These are phyloP conservation scores for Pistacia vera DNA, from an alignment of 345 rosid species.

Conservation along the genomic window DNA sequence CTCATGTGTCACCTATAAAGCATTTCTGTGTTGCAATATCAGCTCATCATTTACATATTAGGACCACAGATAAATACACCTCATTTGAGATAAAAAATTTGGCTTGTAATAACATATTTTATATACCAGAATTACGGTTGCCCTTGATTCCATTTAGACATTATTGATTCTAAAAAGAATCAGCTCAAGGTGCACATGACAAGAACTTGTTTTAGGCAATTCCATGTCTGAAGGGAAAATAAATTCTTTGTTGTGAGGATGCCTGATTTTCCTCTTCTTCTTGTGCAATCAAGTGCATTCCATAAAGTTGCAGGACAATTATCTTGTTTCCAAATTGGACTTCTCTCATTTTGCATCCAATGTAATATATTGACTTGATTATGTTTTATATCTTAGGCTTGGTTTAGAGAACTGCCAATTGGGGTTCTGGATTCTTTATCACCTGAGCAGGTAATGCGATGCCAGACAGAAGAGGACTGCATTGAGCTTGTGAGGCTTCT, in stretches of 20 bases:
- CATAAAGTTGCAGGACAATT: background rate
- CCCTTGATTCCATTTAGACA: background rate
- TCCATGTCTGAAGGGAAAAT: background rate
- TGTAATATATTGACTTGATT: background rate
- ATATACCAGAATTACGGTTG: background rate
- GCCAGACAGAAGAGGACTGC: constrained; percentile 88
- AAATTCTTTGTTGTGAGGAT: background rate
- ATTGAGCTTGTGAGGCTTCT: constrained; percentile 66
- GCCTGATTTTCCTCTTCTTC: background rate
- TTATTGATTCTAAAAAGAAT: background rate
- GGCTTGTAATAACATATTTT: background rate
- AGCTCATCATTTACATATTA: no score
- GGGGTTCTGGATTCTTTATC: constrained; percentile 84
- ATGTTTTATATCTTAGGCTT: constrained; percentile 54
- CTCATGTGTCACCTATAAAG: no score
- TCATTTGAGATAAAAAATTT: no score
- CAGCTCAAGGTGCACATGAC: background rate
- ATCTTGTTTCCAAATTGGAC: background rate
- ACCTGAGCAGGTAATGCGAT: constrained; percentile 83
- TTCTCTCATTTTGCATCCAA: background rate
- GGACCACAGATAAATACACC: no score
- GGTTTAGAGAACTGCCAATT: constrained; percentile 98
- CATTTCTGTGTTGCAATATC: no score
- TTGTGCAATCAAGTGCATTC: background rate
- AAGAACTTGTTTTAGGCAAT: background rate